Percentiles rank a stretch among this genome's conserved stretches.
phyloP scores from a whole-genome alignment of 1,284 basidiomycete genomes.

The Irpex sp. region DNA sequence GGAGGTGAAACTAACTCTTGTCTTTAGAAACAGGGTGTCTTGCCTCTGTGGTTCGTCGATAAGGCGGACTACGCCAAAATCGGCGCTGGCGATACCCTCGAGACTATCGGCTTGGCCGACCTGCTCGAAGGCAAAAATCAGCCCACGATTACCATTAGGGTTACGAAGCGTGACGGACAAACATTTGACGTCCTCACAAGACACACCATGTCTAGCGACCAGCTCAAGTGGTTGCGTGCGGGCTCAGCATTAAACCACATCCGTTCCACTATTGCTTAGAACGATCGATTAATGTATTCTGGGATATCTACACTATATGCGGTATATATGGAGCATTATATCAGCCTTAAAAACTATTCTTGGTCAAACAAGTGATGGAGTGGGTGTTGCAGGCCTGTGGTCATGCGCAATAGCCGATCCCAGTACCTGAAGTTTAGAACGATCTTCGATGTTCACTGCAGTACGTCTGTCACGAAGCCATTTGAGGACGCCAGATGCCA shows the following conservation, averaged over 20 bases:
- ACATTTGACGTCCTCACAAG: slow-evolving; percentile 67
- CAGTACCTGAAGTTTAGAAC: slow-evolving; percentile 24
- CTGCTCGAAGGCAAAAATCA: slow-evolving; percentile 52
- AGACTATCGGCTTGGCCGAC: slow-evolving; percentile 53
- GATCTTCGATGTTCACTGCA: slow-evolving; percentile 16
- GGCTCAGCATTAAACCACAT: slow-evolving; percentile 89
- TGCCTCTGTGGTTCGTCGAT: slow-evolving; percentile 90
- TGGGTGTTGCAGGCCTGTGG: background rate
- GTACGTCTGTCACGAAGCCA: slow-evolving; percentile 30
- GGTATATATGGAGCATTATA: background rate
- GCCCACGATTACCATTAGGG: slow-evolving; percentile 59
- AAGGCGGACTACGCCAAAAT: slow-evolving; percentile 83
- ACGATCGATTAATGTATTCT: background rate
- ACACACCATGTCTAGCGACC: slow-evolving; percentile 89
- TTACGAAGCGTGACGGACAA: slow-evolving; percentile 67
- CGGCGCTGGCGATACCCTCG: slow-evolving; percentile 70
- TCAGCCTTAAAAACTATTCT: background rate
- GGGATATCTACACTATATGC: background rate
- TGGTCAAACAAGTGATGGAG: no score
- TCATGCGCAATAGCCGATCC: slow-evolving; percentile 26
- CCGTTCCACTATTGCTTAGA: slow-evolving; percentile 44
- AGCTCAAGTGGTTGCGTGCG: slow-evolving; percentile 82
- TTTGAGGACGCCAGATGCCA: slow-evolving; percentile 53
- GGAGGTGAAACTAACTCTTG: background rate
- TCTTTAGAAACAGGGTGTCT: slow-evolving; percentile 86